Percentiles rank a stretch among this genome's conserved stretches.
These are phyloP conservation scores for Melanogaster broomeanus DNA, from an alignment of 768 basidiomycete species.

Conservation along the genomic window DNA sequence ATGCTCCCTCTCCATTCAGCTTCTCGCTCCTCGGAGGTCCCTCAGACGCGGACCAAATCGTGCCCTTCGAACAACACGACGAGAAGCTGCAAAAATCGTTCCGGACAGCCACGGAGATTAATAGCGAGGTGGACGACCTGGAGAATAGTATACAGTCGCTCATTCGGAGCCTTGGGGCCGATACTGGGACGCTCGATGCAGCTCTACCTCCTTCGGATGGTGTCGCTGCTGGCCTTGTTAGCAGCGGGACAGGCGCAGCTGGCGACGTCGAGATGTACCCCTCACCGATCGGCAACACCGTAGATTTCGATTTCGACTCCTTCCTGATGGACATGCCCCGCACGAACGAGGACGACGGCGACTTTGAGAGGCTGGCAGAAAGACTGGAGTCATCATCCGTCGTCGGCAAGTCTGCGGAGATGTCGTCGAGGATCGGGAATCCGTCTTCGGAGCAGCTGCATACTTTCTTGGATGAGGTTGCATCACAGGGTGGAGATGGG, in stretches of 20 bases:
- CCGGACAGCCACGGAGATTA: constrained; percentile 62
- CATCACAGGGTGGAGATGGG: constrained; percentile 31
- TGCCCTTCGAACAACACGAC: constrained; percentile 36
- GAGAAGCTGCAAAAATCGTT: constrained; percentile 57
- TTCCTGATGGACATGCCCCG: constrained; percentile 42
- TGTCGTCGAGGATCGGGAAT: constrained; percentile 27
- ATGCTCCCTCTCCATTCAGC: constrained; percentile 23
- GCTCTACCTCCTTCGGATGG: constrained; percentile 4
- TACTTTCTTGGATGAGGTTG: constrained; percentile 46
- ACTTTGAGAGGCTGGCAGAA: constrained; percentile 37
- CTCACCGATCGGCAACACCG: constrained; percentile 1
- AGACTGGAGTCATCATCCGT: constrained; percentile 33
- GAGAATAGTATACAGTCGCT: constrained; percentile 69
- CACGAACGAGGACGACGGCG: constrained; percentile 26
- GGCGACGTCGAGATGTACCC: constrained; percentile 22
- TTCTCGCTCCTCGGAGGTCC: constrained; percentile 25
- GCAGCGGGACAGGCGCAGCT: not conserved
- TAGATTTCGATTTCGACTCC: constrained; percentile 41
- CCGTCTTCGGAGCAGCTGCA: constrained; percentile 39
- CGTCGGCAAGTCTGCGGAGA: constrained; percentile 27
- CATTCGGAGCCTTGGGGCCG: constrained; percentile 70
- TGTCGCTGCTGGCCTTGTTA: constrained; percentile 7
- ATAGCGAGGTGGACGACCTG: constrained; percentile 70
- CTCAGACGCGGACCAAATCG: constrained; percentile 33
- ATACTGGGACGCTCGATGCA: constrained; percentile 40